phyloP scores from a whole-genome alignment of 495 filamentous ascomycete species.

The Friedmanniomyces simplex region DNA sequence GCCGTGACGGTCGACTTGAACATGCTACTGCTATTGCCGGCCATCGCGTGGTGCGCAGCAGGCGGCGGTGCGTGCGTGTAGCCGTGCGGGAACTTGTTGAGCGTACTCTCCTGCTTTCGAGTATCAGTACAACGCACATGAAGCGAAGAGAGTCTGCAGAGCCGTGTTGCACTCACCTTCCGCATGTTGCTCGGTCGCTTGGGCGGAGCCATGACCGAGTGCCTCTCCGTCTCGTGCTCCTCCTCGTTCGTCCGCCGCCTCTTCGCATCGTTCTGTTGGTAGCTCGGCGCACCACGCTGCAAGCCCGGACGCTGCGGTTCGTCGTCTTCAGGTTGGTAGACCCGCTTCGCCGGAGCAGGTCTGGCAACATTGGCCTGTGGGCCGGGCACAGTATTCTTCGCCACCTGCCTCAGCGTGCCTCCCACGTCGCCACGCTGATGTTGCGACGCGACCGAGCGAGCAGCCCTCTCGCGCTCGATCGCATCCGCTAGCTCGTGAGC shows the following conservation, averaged over 20 bases:
- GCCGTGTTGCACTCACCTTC: constrained; percentile 44
- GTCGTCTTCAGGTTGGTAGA: constrained; percentile 41
- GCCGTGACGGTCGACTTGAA: constrained; percentile 34
- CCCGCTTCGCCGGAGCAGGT: constrained; percentile 54
- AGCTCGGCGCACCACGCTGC: constrained; percentile 38
- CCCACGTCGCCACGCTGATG: constrained; percentile 42
- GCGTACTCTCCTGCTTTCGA: constrained; percentile 38
- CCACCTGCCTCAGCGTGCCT: constrained; percentile 41
- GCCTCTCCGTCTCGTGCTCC: constrained; percentile 37
- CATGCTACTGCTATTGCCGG: constrained; percentile 27
- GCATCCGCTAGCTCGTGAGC: constrained; percentile 33
- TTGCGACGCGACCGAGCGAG: constrained; percentile 21
- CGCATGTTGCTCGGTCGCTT: constrained; percentile 71
- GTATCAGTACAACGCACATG: background rate
- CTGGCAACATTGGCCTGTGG: constrained; percentile 24
- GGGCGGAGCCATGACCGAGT: constrained; percentile 61
- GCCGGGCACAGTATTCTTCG: constrained; percentile 44
- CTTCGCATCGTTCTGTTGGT: constrained; percentile 46
- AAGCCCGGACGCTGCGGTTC: constrained; percentile 21
- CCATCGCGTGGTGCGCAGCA: constrained; percentile 35
- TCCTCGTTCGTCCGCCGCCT: constrained; percentile 48
- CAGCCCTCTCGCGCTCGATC: constrained; percentile 32
- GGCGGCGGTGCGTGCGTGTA: constrained; percentile 48
- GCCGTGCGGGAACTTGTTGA: constrained; percentile 51
- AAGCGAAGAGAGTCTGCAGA: background rate